Base-by-base conservation (phyloP, 306 rosid genomes). In the Oemleria cerasiformis region DNA sequence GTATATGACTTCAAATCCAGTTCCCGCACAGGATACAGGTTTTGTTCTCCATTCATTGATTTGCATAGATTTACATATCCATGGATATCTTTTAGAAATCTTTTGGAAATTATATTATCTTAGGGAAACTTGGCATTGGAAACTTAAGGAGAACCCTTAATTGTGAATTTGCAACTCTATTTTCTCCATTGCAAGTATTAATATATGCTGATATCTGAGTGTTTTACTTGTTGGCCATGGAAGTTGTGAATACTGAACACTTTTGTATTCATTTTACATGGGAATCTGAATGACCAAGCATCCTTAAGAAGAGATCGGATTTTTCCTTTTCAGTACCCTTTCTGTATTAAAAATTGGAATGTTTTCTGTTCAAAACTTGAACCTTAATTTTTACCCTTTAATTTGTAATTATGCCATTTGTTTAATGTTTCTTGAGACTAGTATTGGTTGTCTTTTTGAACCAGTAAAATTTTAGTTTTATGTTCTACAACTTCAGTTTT, bases 1-100 rank as follows among this genome's bases (percentile, higher is more conserved):
- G 75, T 95, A 63, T 95, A 95, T 85, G 99, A 95, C 82, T 95
- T 95, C 87, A 91, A 95, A 86, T 83, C 96, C 72, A 95, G 99
- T 79, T 86, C 97, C 75, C 91, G 97, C 13, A 76, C 74, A 40
- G 99, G 99, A 84, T 89, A 86, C 96, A 91, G 99, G 99, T 94
- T 76, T 53, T 19, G 44, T 76, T 44, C 19, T 73, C 66, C 76
- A 61, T 69, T 49, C 77, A 65, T 67, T 45, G 76, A 75, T 66
- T 63, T 42, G 43, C 48, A 53, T 40, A 49, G 49, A 62, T 80
- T 78, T 64, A 62, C 74, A 62, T 77, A 69, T 74, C n/a, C 64
- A 77, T 64, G 38, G 43, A 10, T 39, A 4, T 41, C 14, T 53
- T 63, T 8, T 21, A 38, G 63, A 41, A 50, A 47, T 16, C 58